A percentile compares a stretch with the other conserved stretches of the same genome.
phyloP scores from a whole-genome alignment of 1,139 yeast species.

The Yamadazyma dushanensis region DNA sequence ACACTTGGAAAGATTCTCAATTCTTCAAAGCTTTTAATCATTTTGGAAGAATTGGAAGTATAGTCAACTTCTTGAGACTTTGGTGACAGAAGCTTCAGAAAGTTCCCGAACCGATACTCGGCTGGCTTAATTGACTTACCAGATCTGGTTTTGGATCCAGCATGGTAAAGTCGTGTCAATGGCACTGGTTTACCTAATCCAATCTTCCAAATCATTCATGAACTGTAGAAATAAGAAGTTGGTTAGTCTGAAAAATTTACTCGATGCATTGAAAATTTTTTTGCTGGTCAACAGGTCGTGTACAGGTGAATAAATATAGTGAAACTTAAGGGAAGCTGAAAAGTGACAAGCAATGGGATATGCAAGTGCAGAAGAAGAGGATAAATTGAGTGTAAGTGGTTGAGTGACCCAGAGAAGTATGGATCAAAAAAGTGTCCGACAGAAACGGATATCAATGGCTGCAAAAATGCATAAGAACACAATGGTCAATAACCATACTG shows the following conservation, averaged over 20 bases:
- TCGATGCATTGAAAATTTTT: no score
- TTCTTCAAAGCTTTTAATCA: constrained; percentile 61
- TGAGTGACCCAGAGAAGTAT: no score
- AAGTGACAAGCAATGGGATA: no score
- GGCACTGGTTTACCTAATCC: not conserved
- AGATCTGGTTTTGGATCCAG: not conserved
- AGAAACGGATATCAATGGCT: no score
- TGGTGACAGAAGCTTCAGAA: constrained; percentile 26
- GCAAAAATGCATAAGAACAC: no score
- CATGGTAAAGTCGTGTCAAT: not conserved
- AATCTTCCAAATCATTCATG: constrained; percentile 2
- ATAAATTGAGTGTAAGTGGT: no score
- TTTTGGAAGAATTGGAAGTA: constrained; percentile 36
- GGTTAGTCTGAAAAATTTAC: not conserved
- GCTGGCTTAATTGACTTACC: constrained; percentile 7
- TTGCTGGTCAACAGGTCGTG: no score
- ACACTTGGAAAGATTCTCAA: constrained; percentile 68
- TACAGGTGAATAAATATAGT: no score
- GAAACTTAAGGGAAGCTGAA: no score
- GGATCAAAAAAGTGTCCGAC: no score
- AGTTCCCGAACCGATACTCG: constrained; percentile 23
- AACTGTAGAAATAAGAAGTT: constrained; percentile 1
- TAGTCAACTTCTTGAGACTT: constrained; percentile 18
- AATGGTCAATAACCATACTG: no score
- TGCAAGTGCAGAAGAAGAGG: no score